Percentiles rank a stretch among this genome's conserved stretches.
These are phyloP conservation scores for Erigeron canadensis DNA, from an alignment of 129 eudicot species.

Conservation along the genomic window DNA sequence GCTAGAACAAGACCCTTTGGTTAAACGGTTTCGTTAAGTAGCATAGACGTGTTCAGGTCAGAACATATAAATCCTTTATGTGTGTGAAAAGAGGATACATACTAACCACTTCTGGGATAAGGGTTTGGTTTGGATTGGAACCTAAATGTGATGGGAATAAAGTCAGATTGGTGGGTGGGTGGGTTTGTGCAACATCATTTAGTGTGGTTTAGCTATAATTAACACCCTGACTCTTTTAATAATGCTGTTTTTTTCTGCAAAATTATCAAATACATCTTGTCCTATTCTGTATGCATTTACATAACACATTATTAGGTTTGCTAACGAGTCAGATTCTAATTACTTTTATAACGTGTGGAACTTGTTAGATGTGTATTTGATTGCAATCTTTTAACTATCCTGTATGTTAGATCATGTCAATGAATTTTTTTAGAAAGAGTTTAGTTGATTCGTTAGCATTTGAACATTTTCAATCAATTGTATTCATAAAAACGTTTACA, in stretches of 20 bases:
- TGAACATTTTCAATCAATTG: no score
- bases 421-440: no score
- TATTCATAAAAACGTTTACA: no score
- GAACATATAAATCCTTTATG: no score
- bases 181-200: constrained; percentile 36
- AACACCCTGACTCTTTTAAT: constrained; percentile 15
- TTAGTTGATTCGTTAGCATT: no score
- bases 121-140: constrained; percentile 36
- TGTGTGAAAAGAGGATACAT: no score
- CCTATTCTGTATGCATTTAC: constrained; percentile 15
- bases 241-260: constrained; percentile 20
- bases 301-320: constrained; percentile 10
- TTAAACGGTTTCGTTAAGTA: no score
- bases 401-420: no score
- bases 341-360: constrained; percentile 1
- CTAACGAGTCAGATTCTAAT: neutral
- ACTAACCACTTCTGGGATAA: constrained; percentile 1
- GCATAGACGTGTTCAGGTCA: no score
- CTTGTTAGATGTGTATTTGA: neutral
- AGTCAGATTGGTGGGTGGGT: constrained; percentile 42
- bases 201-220: constrained; percentile 33
- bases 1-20: no score
- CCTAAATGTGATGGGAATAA: constrained; percentile 31
- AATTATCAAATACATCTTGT: no score
- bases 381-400: no score